A percentile compares a stretch with the other conserved stretches of the same genome.
Evolutionary conservation across 306 rosid species (phyloP).

Genomic region (Fragaria iinumae): DNA sequence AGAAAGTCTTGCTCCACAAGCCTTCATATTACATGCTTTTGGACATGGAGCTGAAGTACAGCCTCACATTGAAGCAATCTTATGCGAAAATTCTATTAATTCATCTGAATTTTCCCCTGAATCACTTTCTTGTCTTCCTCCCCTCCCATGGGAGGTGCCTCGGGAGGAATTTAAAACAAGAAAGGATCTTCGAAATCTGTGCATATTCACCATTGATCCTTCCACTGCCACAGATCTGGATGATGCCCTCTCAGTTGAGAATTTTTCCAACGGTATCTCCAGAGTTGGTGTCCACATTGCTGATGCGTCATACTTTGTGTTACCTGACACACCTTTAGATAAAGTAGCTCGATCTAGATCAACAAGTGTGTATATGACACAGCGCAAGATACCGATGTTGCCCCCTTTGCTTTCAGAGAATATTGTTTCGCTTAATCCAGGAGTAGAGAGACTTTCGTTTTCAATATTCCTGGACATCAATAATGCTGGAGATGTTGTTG

Average conservation of each 20-base stretch:
- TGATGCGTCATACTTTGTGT: constrained; percentile 81
- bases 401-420: constrained; percentile 68
- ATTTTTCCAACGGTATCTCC: constrained; percentile 56
- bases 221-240: constrained; percentile 81
- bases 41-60: constrained; percentile 68
- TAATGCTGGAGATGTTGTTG: constrained; percentile 57
- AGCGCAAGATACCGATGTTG: constrained; percentile 67
- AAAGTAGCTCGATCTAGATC: constrained; percentile 69
- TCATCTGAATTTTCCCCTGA: constrained; percentile 61
- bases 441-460: constrained; percentile 78
- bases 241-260: constrained; percentile 84
- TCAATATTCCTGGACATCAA: constrained; percentile 67
- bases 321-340: constrained; percentile 66
- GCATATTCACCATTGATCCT: constrained; percentile 85
- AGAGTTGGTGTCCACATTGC: constrained; percentile 91
- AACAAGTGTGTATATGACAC: constrained; percentile 69
- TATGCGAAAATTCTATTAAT: constrained; percentile 64
- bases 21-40: constrained; percentile 51
- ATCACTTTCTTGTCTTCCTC: constrained; percentile 58
- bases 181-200: constrained; percentile 71
- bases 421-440: constrained; percentile 79
- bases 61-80: constrained; percentile 71
- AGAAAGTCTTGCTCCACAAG: constrained; percentile 61
- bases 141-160: constrained; percentile 74
- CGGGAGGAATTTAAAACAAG: constrained; percentile 53